Conservation (phyloP, 2,329 filamentous ascomycete genomes). For the Aureobasidium melanogenum region DNA sequence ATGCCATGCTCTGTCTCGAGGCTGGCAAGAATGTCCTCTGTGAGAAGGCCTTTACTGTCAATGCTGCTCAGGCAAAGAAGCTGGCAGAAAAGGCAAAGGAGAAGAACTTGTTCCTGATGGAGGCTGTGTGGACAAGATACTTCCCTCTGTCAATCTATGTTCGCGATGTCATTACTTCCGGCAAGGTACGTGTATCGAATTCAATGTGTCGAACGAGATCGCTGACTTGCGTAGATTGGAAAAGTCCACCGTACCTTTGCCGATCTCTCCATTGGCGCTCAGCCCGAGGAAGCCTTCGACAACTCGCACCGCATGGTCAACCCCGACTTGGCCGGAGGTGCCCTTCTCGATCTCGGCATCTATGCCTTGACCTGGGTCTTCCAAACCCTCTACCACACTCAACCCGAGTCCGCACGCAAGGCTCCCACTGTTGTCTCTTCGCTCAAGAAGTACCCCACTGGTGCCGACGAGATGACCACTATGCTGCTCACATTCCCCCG, state of each 20-base stretch:
- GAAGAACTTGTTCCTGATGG: conserved; percentile 69
- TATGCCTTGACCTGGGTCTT: conserved; percentile 88
- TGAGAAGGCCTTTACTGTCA: conserved; percentile 85
- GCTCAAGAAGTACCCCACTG: conserved; percentile 66
- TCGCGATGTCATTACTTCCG: conserved; percentile 53
- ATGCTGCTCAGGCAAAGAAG: conserved; percentile 64
- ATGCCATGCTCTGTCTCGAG: conserved; percentile 73
- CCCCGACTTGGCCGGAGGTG: conserved; percentile 70
- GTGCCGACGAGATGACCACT: conserved; percentile 69
- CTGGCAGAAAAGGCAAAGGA: conserved; percentile 62
- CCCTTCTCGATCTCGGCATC: conserved; percentile 75
- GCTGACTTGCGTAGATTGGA: conserved; percentile 31
- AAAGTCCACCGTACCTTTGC: conserved; percentile 48
- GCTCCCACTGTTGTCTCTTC: conserved; percentile 57
- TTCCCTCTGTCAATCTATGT: conserved; percentile 76
- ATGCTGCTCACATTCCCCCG: conserved; percentile 69
- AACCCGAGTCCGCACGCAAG: conserved; percentile 55
- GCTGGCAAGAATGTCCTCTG: conserved; percentile 83
- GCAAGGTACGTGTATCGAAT: conserved; percentile 21
- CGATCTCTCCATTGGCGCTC: conserved; percentile 51
- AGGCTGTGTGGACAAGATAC: conserved; percentile 76
- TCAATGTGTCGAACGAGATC: background rate
- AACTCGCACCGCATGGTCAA: conserved; percentile 73
- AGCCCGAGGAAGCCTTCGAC: conserved; percentile 51
- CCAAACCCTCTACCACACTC: conserved; percentile 77